Percentiles rank a stretch among this genome's conserved stretches.
phyloP scores from a whole-genome alignment of 129 eudicot genomes.

The Centella asiatica region DNA sequence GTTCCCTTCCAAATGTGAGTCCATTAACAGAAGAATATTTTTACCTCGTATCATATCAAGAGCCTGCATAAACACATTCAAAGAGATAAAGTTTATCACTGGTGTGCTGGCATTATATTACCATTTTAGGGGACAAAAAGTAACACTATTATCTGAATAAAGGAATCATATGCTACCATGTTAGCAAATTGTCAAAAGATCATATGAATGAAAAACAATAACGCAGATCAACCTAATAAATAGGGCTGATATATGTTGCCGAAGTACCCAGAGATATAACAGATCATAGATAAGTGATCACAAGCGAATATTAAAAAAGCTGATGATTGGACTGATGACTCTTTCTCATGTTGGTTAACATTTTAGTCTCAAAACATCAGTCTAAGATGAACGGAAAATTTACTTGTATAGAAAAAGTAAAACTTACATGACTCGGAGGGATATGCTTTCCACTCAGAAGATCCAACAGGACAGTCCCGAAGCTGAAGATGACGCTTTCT shows the following conservation, averaged over 20 bases:
- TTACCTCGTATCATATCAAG: slow-evolving; percentile 87
- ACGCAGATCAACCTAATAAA: not conserved
- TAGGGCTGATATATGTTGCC: not conserved
- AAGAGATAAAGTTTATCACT: not conserved
- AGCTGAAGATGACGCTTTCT: slow-evolving; percentile 87
- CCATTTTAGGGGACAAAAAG: not conserved
- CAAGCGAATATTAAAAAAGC: too few species aligned
- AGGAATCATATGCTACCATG: not conserved
- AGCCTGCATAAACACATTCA: slow-evolving; percentile 40
- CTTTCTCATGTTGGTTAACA: not conserved
- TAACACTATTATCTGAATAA: not conserved
- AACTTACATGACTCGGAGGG: slow-evolving; percentile 82
- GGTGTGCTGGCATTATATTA: too few species aligned
- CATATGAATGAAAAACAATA: too few species aligned
- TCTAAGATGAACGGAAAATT: not conserved
- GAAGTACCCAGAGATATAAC: not conserved
- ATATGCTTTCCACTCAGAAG: slow-evolving; percentile 93
- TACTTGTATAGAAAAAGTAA: not conserved
- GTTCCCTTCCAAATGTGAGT: slow-evolving; percentile 86
- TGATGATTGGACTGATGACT: not conserved
- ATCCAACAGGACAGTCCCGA: slow-evolving; percentile 88
- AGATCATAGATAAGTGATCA: too few species aligned
- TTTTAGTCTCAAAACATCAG: not conserved
- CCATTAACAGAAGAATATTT: slow-evolving; percentile 66
- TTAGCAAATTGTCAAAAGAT: not conserved